phyloP scores from a whole-genome alignment of 2,329 filamentous ascomycete genomes.

The Cladosporium sp. region DNA sequence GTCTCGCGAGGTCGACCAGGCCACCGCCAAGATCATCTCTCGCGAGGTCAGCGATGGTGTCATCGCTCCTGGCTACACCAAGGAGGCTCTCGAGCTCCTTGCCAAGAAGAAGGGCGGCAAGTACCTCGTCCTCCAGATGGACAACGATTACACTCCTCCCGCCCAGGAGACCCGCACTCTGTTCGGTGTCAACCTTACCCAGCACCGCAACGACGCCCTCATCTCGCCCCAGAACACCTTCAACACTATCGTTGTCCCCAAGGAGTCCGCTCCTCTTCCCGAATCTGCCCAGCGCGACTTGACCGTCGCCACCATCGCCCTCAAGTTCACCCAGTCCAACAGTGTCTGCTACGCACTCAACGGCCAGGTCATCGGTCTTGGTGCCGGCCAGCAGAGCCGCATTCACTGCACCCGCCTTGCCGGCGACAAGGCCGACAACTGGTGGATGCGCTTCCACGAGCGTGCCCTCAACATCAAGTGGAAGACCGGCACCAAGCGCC shows the following conservation, averaged over 20 bases:
- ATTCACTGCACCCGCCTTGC: constrained; percentile 98
- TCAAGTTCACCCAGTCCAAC: constrained; percentile 99
- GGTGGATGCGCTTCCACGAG: constrained; percentile 98
- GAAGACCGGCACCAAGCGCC: constrained; percentile 95
- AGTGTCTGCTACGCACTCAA: constrained; percentile 96
- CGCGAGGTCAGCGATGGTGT: constrained; percentile 97
- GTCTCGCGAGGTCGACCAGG: constrained; percentile 84
- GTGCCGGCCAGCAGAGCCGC: constrained; percentile 93
- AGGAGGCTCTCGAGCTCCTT: constrained; percentile 84
- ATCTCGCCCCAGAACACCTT: constrained; percentile 83
- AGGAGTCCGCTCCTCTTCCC: constrained; percentile 70
- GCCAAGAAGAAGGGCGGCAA: constrained; percentile 98
- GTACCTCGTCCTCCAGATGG: constrained; percentile 94
- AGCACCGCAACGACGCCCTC: constrained; percentile 88
- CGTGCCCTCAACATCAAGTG: constrained; percentile 85
- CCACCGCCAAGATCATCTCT: constrained; percentile 95
- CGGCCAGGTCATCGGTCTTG: constrained; percentile 90
- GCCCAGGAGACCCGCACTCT: constrained; percentile 78
- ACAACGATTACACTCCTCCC: constrained; percentile 78
- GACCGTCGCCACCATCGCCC: constrained; percentile 90
- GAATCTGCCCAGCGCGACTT: constrained; percentile 84
- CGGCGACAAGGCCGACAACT: constrained; percentile 98
- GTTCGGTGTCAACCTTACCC: constrained; percentile 83
- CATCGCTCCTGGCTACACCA: constrained; percentile 83
- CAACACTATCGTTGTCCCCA: constrained; percentile 80